Percentiles rank a stretch among this genome's conserved stretches.
These are phyloP conservation scores for Spinacia oleracea DNA, from an alignment of 179 eudicot genomes.

Conservation along the genomic window DNA sequence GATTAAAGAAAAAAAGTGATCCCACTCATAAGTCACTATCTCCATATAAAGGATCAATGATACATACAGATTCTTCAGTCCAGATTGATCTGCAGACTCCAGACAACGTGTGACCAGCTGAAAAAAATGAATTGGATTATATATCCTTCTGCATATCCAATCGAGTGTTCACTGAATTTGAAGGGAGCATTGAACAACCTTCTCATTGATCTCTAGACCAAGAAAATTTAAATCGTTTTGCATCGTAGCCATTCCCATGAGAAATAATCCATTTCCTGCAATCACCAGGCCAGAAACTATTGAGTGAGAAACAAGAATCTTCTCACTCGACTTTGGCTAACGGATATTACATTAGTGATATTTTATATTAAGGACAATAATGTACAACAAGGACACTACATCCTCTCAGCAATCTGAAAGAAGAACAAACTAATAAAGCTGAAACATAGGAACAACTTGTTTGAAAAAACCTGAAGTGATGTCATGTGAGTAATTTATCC, in stretches of 20 bases:
- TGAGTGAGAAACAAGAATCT: not conserved
- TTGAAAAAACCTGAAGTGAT: not conserved
- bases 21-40: not conserved
- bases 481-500: no score
- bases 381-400: not conserved
- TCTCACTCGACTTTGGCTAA: not conserved
- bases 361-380: not conserved
- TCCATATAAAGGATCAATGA: not conserved
- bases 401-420: not conserved
- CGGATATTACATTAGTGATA: not conserved
- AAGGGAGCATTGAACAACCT: conserved; percentile 42
- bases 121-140: conserved; percentile 19
- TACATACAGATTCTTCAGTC: conserved; percentile 54
- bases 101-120: conserved; percentile 76
- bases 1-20: not conserved
- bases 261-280: conserved; percentile 84
- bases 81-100: conserved; percentile 40
- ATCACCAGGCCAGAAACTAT: conserved; percentile 1
- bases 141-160: conserved; percentile 14
- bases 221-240: conserved; percentile 66
- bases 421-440: not conserved
- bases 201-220: conserved; percentile 81
- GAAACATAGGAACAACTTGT: not conserved
- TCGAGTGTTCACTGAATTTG: not conserved
- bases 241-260: conserved; percentile 60